Conservation (phyloP, 176 grass and related monocot genomes). For the Miscanthus lutarioriparius region DNA sequence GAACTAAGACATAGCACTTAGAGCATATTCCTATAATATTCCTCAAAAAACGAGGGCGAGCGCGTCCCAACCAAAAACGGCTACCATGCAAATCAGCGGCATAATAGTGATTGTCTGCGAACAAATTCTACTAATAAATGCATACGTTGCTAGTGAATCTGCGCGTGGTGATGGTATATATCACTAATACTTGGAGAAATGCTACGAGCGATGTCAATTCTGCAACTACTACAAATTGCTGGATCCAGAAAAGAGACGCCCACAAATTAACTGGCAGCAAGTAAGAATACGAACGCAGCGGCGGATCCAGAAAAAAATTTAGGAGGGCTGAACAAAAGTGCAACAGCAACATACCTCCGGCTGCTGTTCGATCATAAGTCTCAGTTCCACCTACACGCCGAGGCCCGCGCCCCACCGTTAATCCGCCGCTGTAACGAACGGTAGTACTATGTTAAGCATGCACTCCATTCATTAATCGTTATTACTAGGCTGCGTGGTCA, state of each 20-base stretch:
- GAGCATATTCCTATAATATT: too few relatives aligned
- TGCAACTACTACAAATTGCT: neutral
- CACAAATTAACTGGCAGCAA: neutral
- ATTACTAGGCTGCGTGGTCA: neutral
- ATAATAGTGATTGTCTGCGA: neutral
- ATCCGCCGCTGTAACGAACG: too few relatives aligned
- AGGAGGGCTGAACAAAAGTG: too few relatives aligned
- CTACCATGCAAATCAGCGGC: neutral
- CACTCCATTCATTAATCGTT: neutral
- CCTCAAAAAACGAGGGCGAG: too few relatives aligned
- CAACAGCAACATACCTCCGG: too few relatives aligned
- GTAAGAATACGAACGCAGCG: neutral
- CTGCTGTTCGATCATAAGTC: too few relatives aligned
- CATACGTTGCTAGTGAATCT: neutral
- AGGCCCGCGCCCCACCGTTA: too few relatives aligned
- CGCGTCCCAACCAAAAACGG: too few relatives aligned
- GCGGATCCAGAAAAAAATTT: too few relatives aligned
- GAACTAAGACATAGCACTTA: too few relatives aligned
- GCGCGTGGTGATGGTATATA: neutral
- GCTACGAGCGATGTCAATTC: neutral
- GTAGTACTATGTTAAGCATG: neutral
- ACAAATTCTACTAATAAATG: too few relatives aligned
- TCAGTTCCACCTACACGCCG: too few relatives aligned
- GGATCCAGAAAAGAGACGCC: neutral
- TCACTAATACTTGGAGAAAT: neutral